These are phyloP conservation scores for Aspergillus piperis DNA, from an alignment of 2,329 filamentous ascomycete species.

Conservation along the genomic window DNA sequence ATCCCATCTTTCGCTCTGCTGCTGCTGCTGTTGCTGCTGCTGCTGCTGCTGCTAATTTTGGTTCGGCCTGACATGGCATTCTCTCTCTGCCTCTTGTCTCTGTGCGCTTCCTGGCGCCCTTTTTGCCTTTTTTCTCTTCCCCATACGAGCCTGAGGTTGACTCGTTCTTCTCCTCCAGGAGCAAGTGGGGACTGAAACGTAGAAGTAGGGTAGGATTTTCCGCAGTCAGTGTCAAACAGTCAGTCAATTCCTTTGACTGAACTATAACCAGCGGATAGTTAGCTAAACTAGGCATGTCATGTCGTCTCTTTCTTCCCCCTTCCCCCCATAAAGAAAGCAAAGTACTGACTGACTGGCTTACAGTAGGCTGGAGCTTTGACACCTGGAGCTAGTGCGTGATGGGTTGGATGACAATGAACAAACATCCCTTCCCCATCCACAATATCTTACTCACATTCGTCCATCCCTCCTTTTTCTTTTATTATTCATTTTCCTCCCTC, in stretches of 20 bases:
- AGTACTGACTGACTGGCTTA: too few species aligned
- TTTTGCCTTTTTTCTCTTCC: background rate
- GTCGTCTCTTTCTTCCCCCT: too few species aligned
- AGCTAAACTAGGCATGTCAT: too few species aligned
- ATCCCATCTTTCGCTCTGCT: background rate
- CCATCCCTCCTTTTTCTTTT: too few species aligned
- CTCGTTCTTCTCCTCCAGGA: too few species aligned
- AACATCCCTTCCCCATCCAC: background rate
- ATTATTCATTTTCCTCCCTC: background rate
- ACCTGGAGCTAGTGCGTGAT: background rate
- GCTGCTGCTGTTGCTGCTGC: background rate
- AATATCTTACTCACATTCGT: too few species aligned
- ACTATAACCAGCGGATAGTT: too few species aligned
- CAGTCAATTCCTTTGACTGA: too few species aligned
- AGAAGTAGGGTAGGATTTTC: too few species aligned
- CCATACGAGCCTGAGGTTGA: background rate
- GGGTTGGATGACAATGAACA: background rate
- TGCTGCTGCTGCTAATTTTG: conserved; percentile 23
- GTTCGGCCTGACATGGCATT: conserved; percentile 14
- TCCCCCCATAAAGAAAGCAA: too few species aligned
- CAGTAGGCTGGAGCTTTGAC: background rate
- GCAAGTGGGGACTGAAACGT: too few species aligned
- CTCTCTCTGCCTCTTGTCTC: background rate
- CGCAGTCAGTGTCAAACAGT: too few species aligned
- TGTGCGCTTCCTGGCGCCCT: background rate